Evolutionary conservation across 345 rosid genomes (phyloP).

Genomic region (Eucalyptus marginata): DNA sequence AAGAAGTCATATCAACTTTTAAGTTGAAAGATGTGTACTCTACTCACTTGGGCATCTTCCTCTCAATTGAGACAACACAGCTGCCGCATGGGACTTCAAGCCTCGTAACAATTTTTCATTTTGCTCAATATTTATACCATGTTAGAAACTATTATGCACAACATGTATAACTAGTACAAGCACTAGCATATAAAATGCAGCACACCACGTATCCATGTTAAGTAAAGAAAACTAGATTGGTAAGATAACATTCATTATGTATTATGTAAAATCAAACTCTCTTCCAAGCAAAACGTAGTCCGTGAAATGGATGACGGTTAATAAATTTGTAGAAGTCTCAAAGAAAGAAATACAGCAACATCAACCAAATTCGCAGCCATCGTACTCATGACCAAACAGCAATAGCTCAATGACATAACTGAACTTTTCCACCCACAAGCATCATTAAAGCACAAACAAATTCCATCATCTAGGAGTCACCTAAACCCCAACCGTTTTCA

Average conservation of each 20-base stretch:
- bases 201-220: too few relatives aligned
- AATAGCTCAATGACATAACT: too few relatives aligned
- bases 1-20: background rate
- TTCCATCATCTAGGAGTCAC: background rate
- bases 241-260: too few relatives aligned
- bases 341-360: background rate
- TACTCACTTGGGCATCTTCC: slow-evolving; percentile 43
- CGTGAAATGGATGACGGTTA: background rate
- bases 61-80: slow-evolving; percentile 87
- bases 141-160: background rate
- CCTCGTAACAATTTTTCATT: slow-evolving; percentile 20
- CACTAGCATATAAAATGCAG: too few relatives aligned
- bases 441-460: background rate
- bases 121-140: slow-evolving; percentile 10
- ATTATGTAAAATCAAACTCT: too few relatives aligned
- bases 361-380: background rate
- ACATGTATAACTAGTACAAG: background rate
- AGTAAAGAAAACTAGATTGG: too few relatives aligned
- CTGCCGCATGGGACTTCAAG: slow-evolving; percentile 61
- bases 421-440: too few relatives aligned
- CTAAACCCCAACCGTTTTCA: background rate
- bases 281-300: background rate
- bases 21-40: background rate
- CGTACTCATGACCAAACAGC: background rate
- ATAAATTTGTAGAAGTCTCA: background rate